Evolutionary conservation across 75 land plant genomes (phyloP), one percentile per base, ranked within the genome.

Genomic region (Sequoia sempervirens): DNA sequence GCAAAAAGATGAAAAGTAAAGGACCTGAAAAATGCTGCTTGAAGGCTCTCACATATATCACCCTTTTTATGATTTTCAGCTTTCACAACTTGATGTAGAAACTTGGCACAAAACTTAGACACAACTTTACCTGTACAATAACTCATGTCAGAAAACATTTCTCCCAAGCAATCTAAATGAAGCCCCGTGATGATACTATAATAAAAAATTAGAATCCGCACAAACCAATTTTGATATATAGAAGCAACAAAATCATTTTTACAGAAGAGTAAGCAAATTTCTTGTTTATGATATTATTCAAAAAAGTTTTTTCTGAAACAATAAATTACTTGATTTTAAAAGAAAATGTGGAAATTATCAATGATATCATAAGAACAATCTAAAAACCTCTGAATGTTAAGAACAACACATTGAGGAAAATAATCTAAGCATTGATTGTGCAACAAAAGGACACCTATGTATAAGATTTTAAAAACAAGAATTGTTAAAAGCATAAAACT

Each of bases 91-190:
- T 88, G 84, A 72, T 88, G 90, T 26, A 88, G 82, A 87, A 83
- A 74, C 50, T 88, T 88, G 75, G 90, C 90, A 87, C 90, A 88
- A 79, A 88, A 88, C 70, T 82, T 88, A 74, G 90, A 68, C 36
- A 88, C 90, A 68, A 87, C 83, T 74, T 84, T 84, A 45, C 90
- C 90, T 88, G 83, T 79, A 87, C 23, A 45, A 78, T 43, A 78
- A 8, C 30, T 45, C 50, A 26, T 41, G 80, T 78, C 50, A 78
- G 80, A 78, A 43, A 70, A 45, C 3, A 11, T 23, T 26, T 15
- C 18, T 30, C 40, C 5, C 12, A 78, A 41, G 12, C 14, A 75
- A 9, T 75, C 78, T 38, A 38, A 37, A 40, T 78, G 14, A 41
- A 23, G 12, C 36, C 15, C 32, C 2, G 1, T 47, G 11, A 78